Evolutionary conservation across 371 early-diverging fungal species (phyloP), one percentile per base, ranked within the genome.

Genomic region (Smittium culicis): DNA sequence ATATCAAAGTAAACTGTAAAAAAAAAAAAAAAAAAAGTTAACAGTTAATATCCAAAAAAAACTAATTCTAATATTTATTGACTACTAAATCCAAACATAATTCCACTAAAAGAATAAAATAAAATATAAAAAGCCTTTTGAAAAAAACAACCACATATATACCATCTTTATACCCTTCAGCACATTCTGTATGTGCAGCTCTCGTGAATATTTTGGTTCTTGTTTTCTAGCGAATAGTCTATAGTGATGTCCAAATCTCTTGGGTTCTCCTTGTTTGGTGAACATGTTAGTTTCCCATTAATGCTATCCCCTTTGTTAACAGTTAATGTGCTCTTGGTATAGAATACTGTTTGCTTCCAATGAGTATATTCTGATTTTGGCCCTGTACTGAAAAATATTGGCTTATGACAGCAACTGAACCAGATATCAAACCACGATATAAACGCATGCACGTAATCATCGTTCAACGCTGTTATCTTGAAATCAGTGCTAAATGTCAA

Each of bases 261-360:
- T 65, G 90, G 88, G 80, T 98, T 97, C 65, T 80, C 78, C 66
- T 74, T 77, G 73, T 96, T 96, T 67, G 97, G 97, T 11, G 80
- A 75, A 68, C 94, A 90, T 45, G 79, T 75, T 33, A 98, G 75
- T 45, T 72, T 77, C 35, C 99, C 97, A 58, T 79, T 78, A 74
- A 98, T 88, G 64, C 70, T 78, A 69, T 96, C 96, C 54, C 90
- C 94, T 68, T 81, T 73, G 63, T 80, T 78, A 62, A 86, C 77
- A 25, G 83, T 82, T 73, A 90, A 73, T n/a, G 84, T 78, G 30
- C 89, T 86, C 31, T 77, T 78, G 3, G 86, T 85, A 77, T 92
- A 93, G 71, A 98, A 95, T 32, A 94, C 86, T 28, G 96, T 94
- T 78, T 98, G 97, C 82, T 96, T 96, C 98, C 98, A 98, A 78